A percentile compares a stretch with the other conserved stretches of the same genome.
These are phyloP conservation scores for Populus hybrid DNA, from an alignment of 441 rosid species.

Conservation along the genomic window DNA sequence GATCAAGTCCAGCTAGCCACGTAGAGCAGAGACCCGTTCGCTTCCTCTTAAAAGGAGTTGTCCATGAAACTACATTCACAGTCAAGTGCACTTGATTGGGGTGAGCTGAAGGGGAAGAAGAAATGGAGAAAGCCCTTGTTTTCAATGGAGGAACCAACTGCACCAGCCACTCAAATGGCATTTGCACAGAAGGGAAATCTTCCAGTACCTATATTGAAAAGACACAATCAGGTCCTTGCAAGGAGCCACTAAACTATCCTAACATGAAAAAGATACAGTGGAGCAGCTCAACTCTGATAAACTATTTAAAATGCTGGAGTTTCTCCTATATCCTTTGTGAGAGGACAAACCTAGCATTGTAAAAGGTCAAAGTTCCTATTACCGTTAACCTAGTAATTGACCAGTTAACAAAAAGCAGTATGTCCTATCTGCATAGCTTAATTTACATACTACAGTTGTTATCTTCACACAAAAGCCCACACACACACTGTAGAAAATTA, in stretches of 20 bases:
- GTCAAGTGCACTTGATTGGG: constrained; percentile 87
- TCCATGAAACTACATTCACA: constrained; percentile 80
- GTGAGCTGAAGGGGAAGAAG: constrained; percentile 82
- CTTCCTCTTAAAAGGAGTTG: constrained; percentile 79
- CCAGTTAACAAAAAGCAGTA: background rate
- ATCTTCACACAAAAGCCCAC: background rate
- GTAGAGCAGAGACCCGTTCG: constrained; percentile 78
- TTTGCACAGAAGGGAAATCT: constrained; percentile 91
- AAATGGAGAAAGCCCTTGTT: constrained; percentile 84
- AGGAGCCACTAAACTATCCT: constrained; percentile 1
- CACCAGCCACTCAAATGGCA: constrained; percentile 96
- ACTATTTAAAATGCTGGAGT: background rate
- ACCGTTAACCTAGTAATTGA: background rate
- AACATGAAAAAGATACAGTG: background rate
- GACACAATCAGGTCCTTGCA: constrained; percentile 20
- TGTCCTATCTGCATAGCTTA: background rate
- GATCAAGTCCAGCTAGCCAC: constrained; percentile 80
- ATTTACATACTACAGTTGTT: background rate
- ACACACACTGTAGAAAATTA: background rate
- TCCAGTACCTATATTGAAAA: constrained; percentile 59
- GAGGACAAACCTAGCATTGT: background rate
- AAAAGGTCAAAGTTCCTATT: background rate
- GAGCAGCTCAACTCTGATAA: background rate
- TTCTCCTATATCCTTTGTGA: background rate
- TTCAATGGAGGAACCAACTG: constrained; percentile 85